Conservation (phyloP, 78 protist species). For the Dictyostelium citrinum region DNA sequence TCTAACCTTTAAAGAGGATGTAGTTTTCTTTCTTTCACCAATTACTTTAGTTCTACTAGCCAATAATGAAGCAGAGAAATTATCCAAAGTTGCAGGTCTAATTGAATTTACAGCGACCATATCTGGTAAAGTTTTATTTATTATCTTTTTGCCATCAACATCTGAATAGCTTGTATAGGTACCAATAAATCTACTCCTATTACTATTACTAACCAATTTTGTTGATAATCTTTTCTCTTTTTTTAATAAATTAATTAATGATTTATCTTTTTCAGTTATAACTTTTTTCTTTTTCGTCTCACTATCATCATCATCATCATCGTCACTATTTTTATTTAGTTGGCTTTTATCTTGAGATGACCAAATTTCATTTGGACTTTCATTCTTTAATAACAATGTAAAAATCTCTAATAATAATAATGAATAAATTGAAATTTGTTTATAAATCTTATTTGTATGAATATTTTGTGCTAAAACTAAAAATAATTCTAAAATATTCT, state of each 20-base stretch:
- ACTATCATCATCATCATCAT: background rate
- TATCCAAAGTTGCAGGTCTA: background rate
- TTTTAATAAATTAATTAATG: background rate
- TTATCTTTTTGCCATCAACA: background rate
- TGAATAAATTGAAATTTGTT: slow-evolving; percentile 17
- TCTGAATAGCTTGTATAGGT: background rate
- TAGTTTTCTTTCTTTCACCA: background rate
- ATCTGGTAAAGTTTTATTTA: slow-evolving; percentile 9
- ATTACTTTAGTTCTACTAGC: background rate
- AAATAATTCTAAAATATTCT: slow-evolving; percentile 25
- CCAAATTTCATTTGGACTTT: slow-evolving; percentile 27
- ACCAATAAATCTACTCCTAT: slow-evolving; percentile 18
- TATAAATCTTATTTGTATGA: background rate
- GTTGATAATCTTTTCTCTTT: background rate
- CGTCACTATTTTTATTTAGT: background rate
- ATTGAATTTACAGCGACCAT: background rate
- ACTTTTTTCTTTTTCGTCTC: background rate
- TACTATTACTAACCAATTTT: background rate
- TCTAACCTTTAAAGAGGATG: background rate
- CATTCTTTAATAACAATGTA: slow-evolving; percentile 23
- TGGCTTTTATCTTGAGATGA: background rate
- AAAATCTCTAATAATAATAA: slow-evolving; percentile 55
- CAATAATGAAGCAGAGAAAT: background rate
- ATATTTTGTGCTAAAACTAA: slow-evolving; percentile 49
- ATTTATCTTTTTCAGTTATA: background rate